A percentile compares a stretch with the other conserved stretches of the same genome.
These are phyloP conservation scores for Caryopteris hybrid DNA, from an alignment of 305 asterid genomes.

Conservation along the genomic window DNA sequence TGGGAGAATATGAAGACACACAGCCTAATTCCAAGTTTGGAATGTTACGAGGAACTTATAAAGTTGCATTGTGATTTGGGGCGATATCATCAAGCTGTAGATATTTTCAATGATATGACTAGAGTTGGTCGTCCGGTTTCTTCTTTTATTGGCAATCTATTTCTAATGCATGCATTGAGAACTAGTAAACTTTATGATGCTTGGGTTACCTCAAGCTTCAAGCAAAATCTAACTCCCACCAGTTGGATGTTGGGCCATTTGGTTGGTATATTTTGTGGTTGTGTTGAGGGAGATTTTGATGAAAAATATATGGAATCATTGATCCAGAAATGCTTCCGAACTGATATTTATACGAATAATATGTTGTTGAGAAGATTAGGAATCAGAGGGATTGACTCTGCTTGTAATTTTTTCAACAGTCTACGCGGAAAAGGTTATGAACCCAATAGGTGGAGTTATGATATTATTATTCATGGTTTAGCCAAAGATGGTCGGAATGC, in stretches of 20 bases:
- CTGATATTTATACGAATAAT: conserved; percentile 61
- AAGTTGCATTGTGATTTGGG: conserved; percentile 40
- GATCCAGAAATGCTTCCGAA: conserved; percentile 50
- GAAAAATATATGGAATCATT: conserved; percentile 43
- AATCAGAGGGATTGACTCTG: conserved; percentile 31
- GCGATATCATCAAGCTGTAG: conserved; percentile 40
- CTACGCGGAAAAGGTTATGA: conserved; percentile 46
- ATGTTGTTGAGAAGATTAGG: conserved; percentile 63
- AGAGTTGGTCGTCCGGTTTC: conserved; percentile 55
- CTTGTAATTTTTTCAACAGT: conserved; percentile 37
- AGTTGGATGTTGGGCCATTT: conserved; percentile 55
- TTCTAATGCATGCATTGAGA: conserved; percentile 60
- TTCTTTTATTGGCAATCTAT: conserved; percentile 72
- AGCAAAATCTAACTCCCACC: conserved; percentile 28
- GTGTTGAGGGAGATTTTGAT: conserved; percentile 32
- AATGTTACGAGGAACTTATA: conserved; percentile 80
- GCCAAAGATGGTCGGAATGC: conserved; percentile 39
- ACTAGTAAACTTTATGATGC: conserved; percentile 30
- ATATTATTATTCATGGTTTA: conserved; percentile 48
- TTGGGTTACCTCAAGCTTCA: conserved; percentile 41
- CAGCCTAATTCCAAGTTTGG: conserved; percentile 39
- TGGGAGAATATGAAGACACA: conserved; percentile 43
- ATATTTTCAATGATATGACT: conserved; percentile 55
- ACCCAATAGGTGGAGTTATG: conserved; percentile 71
- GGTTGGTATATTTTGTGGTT: conserved; percentile 55